Percentiles rank a stretch among this genome's conserved stretches.
phyloP scores from a whole-genome alignment of 139 green algal species.

The Chlorella sp. region DNA sequence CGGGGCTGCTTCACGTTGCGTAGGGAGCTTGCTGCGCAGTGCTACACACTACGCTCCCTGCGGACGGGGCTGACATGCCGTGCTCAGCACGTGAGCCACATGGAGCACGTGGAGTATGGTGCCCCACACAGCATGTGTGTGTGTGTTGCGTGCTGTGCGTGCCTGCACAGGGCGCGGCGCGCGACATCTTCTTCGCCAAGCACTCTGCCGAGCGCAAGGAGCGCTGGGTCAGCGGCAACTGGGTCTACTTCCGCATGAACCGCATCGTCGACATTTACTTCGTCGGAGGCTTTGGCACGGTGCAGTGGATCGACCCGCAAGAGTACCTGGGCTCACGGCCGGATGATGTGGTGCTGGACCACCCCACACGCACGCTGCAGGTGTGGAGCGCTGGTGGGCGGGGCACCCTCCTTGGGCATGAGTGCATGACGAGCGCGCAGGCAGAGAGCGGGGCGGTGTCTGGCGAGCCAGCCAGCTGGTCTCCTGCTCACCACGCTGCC shows the following conservation, averaged over 20 bases:
- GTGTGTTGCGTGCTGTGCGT: too few species aligned
- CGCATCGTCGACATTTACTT: conserved; percentile 97
- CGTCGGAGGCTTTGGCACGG: conserved; percentile 91
- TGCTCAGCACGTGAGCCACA: too few species aligned
- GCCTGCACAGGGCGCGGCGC: conserved; percentile 28
- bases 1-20: too few species aligned
- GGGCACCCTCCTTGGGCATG: too few species aligned
- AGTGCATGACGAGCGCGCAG: too few species aligned
- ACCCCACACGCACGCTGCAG: conserved; percentile 54
- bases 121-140: too few species aligned
- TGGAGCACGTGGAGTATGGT: too few species aligned
- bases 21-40: too few species aligned
- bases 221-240: conserved; percentile 69
- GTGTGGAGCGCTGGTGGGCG: too few species aligned
- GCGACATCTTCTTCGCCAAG: conserved; percentile 78
- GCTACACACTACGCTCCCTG: too few species aligned
- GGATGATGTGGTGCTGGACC: conserved; percentile 63
- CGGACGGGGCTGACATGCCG: too few species aligned
- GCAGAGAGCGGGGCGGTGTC: neutral
- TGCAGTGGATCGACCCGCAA: conserved; percentile 78
- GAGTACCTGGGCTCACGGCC: conserved; percentile 78
- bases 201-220: conserved; percentile 58
- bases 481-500: neutral
- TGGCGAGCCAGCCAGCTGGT: neutral
- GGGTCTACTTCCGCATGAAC: conserved; percentile 90